A percentile compares a stretch with the other conserved stretches of the same genome.
phyloP scores from a whole-genome alignment of 2,329 filamentous ascomycete genomes.

The Colletotrichum filicis region DNA sequence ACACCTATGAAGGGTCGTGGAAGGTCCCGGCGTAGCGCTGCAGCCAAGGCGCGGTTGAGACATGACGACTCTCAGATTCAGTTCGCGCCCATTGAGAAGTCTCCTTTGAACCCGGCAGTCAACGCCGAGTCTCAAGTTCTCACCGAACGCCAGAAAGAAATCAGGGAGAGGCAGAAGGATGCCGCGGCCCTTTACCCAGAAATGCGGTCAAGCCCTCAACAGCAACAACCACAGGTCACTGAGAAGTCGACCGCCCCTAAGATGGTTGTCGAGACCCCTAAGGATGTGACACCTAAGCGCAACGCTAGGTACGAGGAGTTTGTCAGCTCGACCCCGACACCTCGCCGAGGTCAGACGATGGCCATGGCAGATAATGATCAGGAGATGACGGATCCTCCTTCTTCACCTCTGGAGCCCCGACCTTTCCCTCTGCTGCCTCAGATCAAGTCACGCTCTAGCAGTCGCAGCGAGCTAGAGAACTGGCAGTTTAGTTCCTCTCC shows the following conservation, averaged over 20 bases:
- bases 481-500: slow-evolving; percentile 69
- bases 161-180: slow-evolving; percentile 78
- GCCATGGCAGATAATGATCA: slow-evolving; percentile 57
- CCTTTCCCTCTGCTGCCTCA: slow-evolving; percentile 63
- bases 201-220: slow-evolving; percentile 65
- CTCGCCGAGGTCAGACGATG: slow-evolving; percentile 64
- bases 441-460: slow-evolving; percentile 61
- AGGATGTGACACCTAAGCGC: slow-evolving; percentile 58
- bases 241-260: slow-evolving; percentile 22
- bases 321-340: slow-evolving; percentile 70
- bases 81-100: slow-evolving; percentile 76
- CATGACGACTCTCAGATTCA: slow-evolving; percentile 87
- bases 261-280: slow-evolving; percentile 37
- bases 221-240: slow-evolving; percentile 28
- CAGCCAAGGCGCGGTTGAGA: slow-evolving; percentile 64
- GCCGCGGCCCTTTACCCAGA: slow-evolving; percentile 73
- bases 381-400: slow-evolving; percentile 64
- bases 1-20: slow-evolving; percentile 37
- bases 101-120: slow-evolving; percentile 56
- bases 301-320: slow-evolving; percentile 59
- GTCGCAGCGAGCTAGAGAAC: slow-evolving; percentile 51
- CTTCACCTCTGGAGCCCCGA: slow-evolving; percentile 67
- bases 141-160: slow-evolving; percentile 83
- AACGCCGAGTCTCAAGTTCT: slow-evolving; percentile 75
- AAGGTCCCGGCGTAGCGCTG: slow-evolving; percentile 12